Base-by-base conservation (phyloP, 2,329 filamentous ascomycete species). In the Aspergillus sp. region DNA sequence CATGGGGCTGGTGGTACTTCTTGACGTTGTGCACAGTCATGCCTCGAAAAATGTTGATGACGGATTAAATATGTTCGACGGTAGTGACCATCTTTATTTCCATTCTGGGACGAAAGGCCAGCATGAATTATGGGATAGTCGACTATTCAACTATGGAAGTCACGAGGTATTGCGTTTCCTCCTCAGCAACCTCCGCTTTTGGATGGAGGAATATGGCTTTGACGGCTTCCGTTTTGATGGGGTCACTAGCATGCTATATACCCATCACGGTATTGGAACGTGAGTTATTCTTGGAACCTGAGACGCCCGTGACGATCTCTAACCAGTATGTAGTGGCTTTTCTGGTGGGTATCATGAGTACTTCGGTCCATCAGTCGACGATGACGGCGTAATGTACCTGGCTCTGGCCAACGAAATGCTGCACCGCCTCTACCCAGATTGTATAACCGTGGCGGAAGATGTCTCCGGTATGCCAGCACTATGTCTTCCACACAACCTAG, bases 381-480 rank as follows among this genome's bases (percentile, higher is more conserved):
- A 96, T 65, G 95, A 98, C 68, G 93, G 91, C 30, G 86, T 98
- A 20, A 91, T 91, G 15, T 99, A 99, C 74, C 84, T 99, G 61
- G 96, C 96, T 88, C 77, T 99, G 50, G 95, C 95, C 45, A 99
- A 99, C 72, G 91, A 98, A 77, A 87, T 99, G 88, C 82, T 99
- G 51, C 95, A 98, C 76, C 78, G 84, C n/a, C 78, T 97, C 17
- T 98, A 96, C 68, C 92, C 95, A 0, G 84, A 91, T 13, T 85
- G 82, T 63, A 96, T 98, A 69, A 97, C 93, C 1, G 88, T 99
- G 62, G 95, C 95, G 18, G 95, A 99, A 73, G 95, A 99, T 71
- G 95, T 99, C 9, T 98, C 93, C 7, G 95, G 95, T 17, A 99
- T 99, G 95, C 95, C 95, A 15, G 93, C 92, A n/a, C 81, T 99